Evolutionary conservation across 192 early-diverging fungal species (phyloP).

Genomic region (Podila clonocystis): DNA sequence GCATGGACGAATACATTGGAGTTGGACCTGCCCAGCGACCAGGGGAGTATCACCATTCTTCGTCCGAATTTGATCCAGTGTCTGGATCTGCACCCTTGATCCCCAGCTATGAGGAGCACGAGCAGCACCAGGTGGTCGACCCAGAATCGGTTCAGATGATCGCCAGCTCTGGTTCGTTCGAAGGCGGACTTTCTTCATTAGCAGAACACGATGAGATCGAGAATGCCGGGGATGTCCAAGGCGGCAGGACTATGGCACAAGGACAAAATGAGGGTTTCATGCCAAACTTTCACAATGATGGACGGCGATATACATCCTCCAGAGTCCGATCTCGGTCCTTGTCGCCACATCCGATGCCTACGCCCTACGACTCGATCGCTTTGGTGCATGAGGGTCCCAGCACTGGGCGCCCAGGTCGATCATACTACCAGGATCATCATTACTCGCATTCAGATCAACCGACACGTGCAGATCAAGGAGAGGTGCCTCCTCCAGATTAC

Average conservation of each 20-base stretch:
- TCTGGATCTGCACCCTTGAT: conserved; percentile 31
- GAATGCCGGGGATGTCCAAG: too few species aligned
- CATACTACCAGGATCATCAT: conserved; percentile 6
- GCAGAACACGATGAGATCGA: conserved; percentile 19
- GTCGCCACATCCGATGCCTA: conserved; percentile 8
- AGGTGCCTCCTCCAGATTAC: conserved; percentile 33
- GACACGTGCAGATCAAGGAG: neutral
- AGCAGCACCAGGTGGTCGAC: conserved; percentile 22
- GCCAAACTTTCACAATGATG: neutral
- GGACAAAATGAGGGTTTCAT: neutral
- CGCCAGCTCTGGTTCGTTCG: conserved; percentile 1
- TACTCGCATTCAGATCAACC: conserved; percentile 36
- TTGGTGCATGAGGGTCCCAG: neutral
- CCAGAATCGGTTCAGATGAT: conserved; percentile 25
- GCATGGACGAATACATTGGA: conserved; percentile 41
- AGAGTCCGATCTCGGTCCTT: conserved; percentile 21
- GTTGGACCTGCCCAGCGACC: conserved; percentile 5
- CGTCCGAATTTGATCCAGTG: conserved; percentile 1
- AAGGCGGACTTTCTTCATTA: conserved; percentile 5
- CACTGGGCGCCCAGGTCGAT: neutral
- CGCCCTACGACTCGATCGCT: neutral
- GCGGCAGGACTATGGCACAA: neutral
- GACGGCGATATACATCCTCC: neutral
- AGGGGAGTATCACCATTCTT: neutral
- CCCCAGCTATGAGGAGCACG: conserved; percentile 40